Evolutionary conservation across 2,329 filamentous ascomycete species (phyloP).

Genomic region (Alternaria triticina): DNA sequence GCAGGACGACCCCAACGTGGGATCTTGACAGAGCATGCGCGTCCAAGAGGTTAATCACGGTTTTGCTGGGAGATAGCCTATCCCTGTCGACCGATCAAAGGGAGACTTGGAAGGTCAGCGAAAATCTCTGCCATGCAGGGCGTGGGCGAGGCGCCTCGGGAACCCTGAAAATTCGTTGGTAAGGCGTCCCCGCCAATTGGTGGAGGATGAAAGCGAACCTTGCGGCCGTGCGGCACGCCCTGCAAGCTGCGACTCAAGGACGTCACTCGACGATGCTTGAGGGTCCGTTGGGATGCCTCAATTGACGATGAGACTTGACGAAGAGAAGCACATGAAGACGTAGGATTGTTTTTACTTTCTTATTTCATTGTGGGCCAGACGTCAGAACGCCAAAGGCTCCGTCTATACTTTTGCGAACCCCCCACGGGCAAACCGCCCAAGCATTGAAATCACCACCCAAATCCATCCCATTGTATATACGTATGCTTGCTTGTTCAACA

Average conservation of each 20-base stretch:
- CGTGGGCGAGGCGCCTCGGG: background rate
- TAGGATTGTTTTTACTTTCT: constrained; percentile 3
- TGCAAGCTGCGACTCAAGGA: constrained; percentile 13
- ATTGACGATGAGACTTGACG: background rate
- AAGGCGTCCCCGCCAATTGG: constrained; percentile 8
- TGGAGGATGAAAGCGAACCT: constrained; percentile 16
- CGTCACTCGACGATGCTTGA: constrained; percentile 17
- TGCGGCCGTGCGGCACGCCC: constrained; percentile 23
- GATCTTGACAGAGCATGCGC: background rate
- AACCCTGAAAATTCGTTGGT: background rate
- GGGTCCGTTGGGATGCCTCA: background rate
- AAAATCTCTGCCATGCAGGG: constrained; percentile 16
- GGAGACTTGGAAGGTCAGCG: constrained; percentile 3
- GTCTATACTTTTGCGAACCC: constrained; percentile 32
- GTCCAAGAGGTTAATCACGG: background rate
- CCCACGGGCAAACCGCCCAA: constrained; percentile 22
- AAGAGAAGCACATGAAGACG: background rate
- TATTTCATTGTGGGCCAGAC: constrained; percentile 19
- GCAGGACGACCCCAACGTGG: background rate
- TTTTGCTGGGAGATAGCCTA: background rate
- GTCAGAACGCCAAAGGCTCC: constrained; percentile 26
- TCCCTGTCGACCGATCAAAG: constrained; percentile 1
- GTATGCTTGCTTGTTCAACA: constrained; percentile 17
- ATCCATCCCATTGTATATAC: constrained; percentile 26
- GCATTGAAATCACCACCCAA: constrained; percentile 22